A percentile compares a stretch with the other conserved stretches of the same genome.
Conservation (phyloP, 805 yeast species). For the Wickerhamiella qilinensis region DNA sequence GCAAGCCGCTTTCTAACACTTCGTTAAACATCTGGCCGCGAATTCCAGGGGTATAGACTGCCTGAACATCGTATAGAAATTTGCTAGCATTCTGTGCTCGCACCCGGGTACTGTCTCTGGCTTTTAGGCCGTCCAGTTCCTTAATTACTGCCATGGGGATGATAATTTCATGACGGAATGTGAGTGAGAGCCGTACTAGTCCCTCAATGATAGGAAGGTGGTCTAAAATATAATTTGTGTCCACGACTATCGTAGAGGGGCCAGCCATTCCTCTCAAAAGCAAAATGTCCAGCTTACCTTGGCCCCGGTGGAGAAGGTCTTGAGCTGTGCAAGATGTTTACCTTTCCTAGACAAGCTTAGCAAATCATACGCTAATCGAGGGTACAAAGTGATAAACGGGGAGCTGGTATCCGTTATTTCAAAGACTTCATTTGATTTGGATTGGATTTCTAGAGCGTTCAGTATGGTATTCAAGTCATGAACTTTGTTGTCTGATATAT, state of each 20-base stretch:
- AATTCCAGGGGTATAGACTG: constrained; percentile 33
- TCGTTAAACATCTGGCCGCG: constrained; percentile 51
- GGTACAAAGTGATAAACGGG: too few species aligned
- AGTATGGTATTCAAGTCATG: too few species aligned
- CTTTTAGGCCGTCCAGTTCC: constrained; percentile 76
- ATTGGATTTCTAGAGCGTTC: too few species aligned
- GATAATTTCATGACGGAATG: constrained; percentile 36
- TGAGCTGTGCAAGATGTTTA: too few species aligned
- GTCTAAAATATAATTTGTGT: constrained; percentile 68
- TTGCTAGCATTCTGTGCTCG: constrained; percentile 55
- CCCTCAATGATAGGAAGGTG: constrained; percentile 45
- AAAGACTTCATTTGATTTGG: too few species aligned
- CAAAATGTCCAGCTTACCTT: too few species aligned
- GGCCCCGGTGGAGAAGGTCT: too few species aligned
- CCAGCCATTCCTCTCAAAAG: too few species aligned
- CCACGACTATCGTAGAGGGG: constrained; percentile 36
- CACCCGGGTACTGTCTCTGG: constrained; percentile 18
- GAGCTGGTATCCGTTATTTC: too few species aligned
- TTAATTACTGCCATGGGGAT: constrained; percentile 55
- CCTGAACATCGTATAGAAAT: constrained; percentile 55
- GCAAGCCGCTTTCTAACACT: constrained; percentile 28
- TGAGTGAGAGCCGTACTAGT: constrained; percentile 26
- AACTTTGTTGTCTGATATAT: too few species aligned
- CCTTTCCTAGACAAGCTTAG: too few species aligned
- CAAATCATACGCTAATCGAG: too few species aligned